Percentiles rank a stretch among this genome's conserved stretches.
These are phyloP conservation scores for Cryptococcus neoformans DNA, from an alignment of 1,284 basidiomycete genomes.

Conservation along the genomic window DNA sequence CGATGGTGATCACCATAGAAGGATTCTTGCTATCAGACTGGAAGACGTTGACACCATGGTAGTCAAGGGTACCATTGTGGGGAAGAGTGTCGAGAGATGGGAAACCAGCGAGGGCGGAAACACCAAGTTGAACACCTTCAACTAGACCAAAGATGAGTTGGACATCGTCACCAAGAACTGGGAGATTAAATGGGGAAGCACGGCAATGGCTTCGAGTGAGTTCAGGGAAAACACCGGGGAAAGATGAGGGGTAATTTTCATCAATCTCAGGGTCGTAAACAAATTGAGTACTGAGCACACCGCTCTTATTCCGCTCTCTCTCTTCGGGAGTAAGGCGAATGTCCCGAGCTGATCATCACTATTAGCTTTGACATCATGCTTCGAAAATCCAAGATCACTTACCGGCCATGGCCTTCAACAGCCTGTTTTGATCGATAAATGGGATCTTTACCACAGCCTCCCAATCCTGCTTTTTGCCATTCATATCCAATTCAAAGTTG, in stretches of 20 bases:
- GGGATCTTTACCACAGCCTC: constrained; percentile 99
- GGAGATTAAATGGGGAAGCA: constrained; percentile 79
- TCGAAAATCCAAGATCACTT: neutral
- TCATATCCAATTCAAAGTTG: constrained; percentile 89
- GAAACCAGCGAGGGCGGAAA: constrained; percentile 88
- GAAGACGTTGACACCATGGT: constrained; percentile 92
- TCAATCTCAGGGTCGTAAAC: constrained; percentile 62
- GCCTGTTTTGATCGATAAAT: constrained; percentile 82
- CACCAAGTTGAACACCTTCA: constrained; percentile 84
- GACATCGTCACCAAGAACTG: constrained; percentile 75
- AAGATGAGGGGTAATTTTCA: constrained; percentile 78
- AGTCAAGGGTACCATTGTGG: constrained; percentile 69
- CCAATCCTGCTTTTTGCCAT: constrained; percentile 99
- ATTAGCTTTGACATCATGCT: neutral
- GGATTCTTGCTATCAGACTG: constrained; percentile 85
- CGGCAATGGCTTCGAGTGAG: constrained; percentile 76
- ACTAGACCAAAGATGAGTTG: constrained; percentile 82
- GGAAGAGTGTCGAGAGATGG: constrained; percentile 89
- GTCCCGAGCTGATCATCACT: constrained; percentile 59
- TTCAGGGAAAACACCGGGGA: constrained; percentile 92
- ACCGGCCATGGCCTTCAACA: constrained; percentile 81
- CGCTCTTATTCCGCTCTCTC: constrained; percentile 69
- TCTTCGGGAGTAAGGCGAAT: constrained; percentile 76
- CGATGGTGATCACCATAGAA: constrained; percentile 85
- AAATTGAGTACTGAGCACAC: constrained; percentile 72